These are phyloP conservation scores for Talaromyces sp. DNA, from an alignment of 2,329 filamentous ascomycete species.

Conservation along the genomic window DNA sequence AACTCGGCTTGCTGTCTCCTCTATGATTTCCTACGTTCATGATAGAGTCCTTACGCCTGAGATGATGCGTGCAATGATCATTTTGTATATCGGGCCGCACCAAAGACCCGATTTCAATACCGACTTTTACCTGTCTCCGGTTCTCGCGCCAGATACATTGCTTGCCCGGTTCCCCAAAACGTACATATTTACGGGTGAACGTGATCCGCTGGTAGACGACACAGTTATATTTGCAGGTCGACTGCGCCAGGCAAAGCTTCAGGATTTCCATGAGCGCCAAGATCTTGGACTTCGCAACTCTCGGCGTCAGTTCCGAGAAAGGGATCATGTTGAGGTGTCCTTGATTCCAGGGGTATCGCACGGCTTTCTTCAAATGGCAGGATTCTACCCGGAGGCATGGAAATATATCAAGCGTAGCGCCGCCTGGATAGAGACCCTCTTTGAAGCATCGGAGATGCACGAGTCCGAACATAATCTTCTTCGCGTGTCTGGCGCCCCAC, in stretches of 20 bases:
- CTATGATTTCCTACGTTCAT: conserved; percentile 98
- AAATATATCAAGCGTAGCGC: conserved; percentile 79
- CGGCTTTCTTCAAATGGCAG: conserved; percentile 90
- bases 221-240: conserved; percentile 94
- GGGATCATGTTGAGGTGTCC: conserved; percentile 76
- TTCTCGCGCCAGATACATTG: conserved; percentile 82
- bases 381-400: conserved; percentile 87
- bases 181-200: conserved; percentile 91
- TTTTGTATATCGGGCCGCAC: conserved; percentile 92
- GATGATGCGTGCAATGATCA: conserved; percentile 99
- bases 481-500: conserved; percentile 7
- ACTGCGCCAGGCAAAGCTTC: conserved; percentile 74
- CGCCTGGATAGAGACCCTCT: conserved; percentile 79
- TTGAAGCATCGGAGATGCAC: conserved; percentile 44
- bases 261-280: conserved; percentile 57
- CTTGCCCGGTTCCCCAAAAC: conserved; percentile 89
- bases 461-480: conserved; percentile 22
- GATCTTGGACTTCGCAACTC: conserved; percentile 59
- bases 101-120: conserved; percentile 89
- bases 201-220: conserved; percentile 93
- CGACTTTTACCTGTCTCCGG: conserved; percentile 87
- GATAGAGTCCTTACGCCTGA: conserved; percentile 93
- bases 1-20: conserved; percentile 89
- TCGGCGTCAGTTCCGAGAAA: conserved; percentile 66
- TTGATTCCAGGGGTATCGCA: conserved; percentile 89